phyloP scores from a whole-genome alignment of 495 filamentous ascomycete genomes.

The Viridothelium virens region DNA sequence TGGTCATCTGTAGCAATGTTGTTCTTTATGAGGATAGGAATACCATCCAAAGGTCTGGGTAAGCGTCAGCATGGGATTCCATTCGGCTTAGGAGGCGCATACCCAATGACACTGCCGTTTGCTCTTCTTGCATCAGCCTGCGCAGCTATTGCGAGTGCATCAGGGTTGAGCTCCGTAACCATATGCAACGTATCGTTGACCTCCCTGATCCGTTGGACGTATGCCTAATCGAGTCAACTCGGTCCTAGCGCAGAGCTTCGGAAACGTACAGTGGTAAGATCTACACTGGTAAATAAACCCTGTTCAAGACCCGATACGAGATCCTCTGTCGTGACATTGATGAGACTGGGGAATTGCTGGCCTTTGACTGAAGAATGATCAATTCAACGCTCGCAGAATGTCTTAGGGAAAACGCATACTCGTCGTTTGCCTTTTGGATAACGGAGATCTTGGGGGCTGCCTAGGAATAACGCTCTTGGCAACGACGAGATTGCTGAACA shows the following conservation, averaged over 20 bases:
- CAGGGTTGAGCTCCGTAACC: conserved; percentile 52
- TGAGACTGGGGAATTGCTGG: conserved; percentile 37
- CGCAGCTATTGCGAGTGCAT: conserved; percentile 45
- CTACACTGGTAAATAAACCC: conserved; percentile 49
- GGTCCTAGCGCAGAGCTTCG: background rate
- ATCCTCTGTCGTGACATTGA: conserved; percentile 48
- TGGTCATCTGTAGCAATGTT: conserved; percentile 64
- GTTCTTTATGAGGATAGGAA: conserved; percentile 62
- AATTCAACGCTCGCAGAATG: background rate
- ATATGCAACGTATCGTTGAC: conserved; percentile 45
- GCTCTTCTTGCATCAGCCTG: conserved; percentile 46
- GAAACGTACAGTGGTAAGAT: conserved; percentile 44
- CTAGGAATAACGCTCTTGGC: background rate
- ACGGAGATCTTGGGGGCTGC: background rate
- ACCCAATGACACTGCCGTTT: conserved; percentile 40
- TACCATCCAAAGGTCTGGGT: conserved; percentile 51
- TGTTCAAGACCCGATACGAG: conserved; percentile 43
- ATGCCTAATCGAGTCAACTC: conserved; percentile 34
- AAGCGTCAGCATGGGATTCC: background rate
- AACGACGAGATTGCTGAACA: background rate
- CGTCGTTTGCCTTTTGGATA: background rate
- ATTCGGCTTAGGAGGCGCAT: conserved; percentile 11
- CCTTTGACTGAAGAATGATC: conserved; percentile 15
- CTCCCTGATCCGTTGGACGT: conserved; percentile 46
- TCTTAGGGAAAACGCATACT: background rate